A percentile compares a stretch with the other conserved stretches of the same genome.
Conservation (phyloP, 345 rosid genomes). For the Pistacia atlantica region DNA sequence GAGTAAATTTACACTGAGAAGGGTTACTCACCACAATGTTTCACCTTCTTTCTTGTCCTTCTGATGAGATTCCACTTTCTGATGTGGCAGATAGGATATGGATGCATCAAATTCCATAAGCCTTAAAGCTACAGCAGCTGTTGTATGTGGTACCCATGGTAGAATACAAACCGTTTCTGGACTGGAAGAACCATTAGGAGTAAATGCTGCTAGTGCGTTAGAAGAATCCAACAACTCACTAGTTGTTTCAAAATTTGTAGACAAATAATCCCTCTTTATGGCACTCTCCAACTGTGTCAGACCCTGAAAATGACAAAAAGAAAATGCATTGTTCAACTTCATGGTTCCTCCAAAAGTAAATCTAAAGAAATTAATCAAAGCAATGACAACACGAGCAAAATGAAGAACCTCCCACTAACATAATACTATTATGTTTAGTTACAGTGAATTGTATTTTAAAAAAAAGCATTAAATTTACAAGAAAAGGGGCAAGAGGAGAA, state of each 20-base stretch:
- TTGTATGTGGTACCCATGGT: constrained; percentile 83
- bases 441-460: background rate
- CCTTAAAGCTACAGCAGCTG: constrained; percentile 74
- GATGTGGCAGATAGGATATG: constrained; percentile 50
- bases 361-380: background rate
- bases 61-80: constrained; percentile 40
- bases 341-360: background rate
- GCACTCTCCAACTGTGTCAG: constrained; percentile 63
- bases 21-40: constrained; percentile 50
- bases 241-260: constrained; percentile 69
- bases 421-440: background rate
- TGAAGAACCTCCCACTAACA: background rate
- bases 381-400: background rate
- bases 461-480: too few relatives aligned
- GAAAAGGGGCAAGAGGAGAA: too few relatives aligned
- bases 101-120: constrained; percentile 66
- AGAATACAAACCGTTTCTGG: constrained; percentile 40
- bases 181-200: constrained; percentile 22
- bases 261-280: constrained; percentile 58
- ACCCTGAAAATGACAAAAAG: constrained; percentile 40
- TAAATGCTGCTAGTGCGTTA: constrained; percentile 10
- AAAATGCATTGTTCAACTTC: background rate
- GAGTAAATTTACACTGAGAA: background rate
- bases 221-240: constrained; percentile 52
- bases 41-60: constrained; percentile 48